Evolutionary conservation across 129 eudicot species (phyloP).

Genomic region (Chrysanthemum seticuspe): DNA sequence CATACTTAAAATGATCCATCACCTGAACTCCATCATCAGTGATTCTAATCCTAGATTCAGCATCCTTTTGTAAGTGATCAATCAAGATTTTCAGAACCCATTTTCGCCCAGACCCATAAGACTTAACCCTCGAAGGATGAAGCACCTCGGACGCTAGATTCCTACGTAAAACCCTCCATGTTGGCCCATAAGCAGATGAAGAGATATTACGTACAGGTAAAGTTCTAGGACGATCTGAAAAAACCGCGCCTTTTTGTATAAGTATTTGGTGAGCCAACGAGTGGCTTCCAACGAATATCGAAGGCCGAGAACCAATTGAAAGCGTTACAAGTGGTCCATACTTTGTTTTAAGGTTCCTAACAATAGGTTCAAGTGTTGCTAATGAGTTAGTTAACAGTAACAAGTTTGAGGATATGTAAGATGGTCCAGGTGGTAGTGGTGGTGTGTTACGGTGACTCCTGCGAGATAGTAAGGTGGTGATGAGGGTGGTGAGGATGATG

Average conservation of each 20-base stretch:
- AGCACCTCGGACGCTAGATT: slow-evolving; percentile 4
- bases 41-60: neutral
- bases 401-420: neutral
- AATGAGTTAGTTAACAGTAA: neutral
- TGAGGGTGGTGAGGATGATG: slow-evolving; percentile 3
- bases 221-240: neutral
- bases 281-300: neutral
- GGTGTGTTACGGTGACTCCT: neutral
- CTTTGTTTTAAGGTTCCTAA: neutral
- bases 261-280: neutral
- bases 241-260: neutral
- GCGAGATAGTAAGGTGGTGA: neutral
- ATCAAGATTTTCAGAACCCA: neutral
- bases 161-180: neutral
- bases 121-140: neutral
- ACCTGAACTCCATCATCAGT: neutral
- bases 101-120: neutral
- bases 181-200: neutral
- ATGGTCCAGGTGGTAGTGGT: slow-evolving; percentile 16
- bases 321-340: slow-evolving; percentile 12
- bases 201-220: neutral
- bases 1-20: slow-evolving; percentile 11
- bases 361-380: neutral
- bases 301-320: neutral
- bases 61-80: neutral